Base-by-base conservation (phyloP, 2,329 filamentous ascomycete species). In the Cladosporium halotolerans region DNA sequence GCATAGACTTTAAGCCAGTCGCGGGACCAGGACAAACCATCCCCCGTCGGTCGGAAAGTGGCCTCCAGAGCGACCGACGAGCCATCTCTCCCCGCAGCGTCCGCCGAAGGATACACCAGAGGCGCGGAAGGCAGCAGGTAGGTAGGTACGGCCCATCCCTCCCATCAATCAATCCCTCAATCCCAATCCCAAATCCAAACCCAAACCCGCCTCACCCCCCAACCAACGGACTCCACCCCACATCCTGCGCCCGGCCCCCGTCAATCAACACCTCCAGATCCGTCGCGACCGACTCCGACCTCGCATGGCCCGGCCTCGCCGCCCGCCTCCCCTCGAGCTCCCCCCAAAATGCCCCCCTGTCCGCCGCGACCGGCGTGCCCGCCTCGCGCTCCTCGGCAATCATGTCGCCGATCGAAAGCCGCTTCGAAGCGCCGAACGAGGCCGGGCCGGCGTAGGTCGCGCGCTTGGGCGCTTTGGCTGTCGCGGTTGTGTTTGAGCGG, bases 371-470 rank as follows among this genome's bases (percentile, higher is more conserved):
- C 23, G 23, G 23, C 23, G 23, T 28, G 5, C 23, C 23, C 23
- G 23, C 23, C 23, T 5, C 4, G 23, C 23, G 61, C 40, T 65
- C 60, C 41, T 64, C 61, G 9, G 62, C 54, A 34, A 68, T 66
- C 32, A 67, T 58, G 23, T 66, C 64, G 28, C 64, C 60, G 9
- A 68, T 60, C 8, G 65, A 65, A 55, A 62, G 58, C 44, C 63
- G 64, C 14, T 56, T 54, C 19, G 39, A 50, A 4, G 52, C 51
- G n/a, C 48, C 39, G 28, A 44, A 51, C 2, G 31, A 33, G 16
- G 32, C 13, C 9, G 47, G 47, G 32, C 44, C 39, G 10, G 44
- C 32, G 42, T 45, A 45, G 7, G 42, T 46, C 2, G 42, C 34
- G 42, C 42, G 50, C 19, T 46, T 46, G 50, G 3, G 13, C 9